These are phyloP conservation scores for Dendrobium catenatum DNA, from an alignment of 106 monocot species.

Conservation along the genomic window DNA sequence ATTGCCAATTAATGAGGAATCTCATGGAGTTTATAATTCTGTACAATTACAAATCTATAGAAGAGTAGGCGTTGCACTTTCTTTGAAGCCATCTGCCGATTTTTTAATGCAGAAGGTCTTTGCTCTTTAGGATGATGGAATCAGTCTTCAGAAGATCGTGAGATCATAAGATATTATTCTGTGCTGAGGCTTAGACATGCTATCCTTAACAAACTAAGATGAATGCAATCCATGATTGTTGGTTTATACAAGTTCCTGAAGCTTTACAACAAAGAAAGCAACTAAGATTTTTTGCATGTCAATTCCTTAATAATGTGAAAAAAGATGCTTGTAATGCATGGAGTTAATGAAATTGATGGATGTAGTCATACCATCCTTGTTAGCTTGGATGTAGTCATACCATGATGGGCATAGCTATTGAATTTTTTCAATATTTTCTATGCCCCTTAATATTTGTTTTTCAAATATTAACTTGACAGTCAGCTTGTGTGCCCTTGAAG, in stretches of 20 bases:
- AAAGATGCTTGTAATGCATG: not conserved
- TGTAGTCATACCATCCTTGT: not conserved
- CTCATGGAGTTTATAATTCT: too few species aligned
- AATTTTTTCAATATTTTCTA: not conserved
- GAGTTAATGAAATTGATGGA: not conserved
- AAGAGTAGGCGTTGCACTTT: too few species aligned
- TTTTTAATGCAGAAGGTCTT: too few species aligned
- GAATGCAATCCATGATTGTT: not conserved
- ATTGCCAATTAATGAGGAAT: too few species aligned
- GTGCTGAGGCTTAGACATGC: too few species aligned
- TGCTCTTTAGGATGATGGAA: too few species aligned
- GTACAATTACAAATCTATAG: too few species aligned
- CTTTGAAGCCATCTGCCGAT: too few species aligned
- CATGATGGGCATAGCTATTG: not conserved
- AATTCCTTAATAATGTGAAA: not conserved
- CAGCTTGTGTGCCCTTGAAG: conserved; percentile 16
- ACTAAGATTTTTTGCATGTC: not conserved
- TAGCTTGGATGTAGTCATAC: not conserved
- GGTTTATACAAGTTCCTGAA: not conserved
- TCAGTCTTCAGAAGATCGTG: too few species aligned
- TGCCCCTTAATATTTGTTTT: not conserved
- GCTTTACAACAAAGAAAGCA: not conserved
- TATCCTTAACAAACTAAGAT: too few species aligned
- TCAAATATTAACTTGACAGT: conserved; percentile 6
- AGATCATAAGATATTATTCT: too few species aligned